Evolutionary conservation across 805 yeast genomes (phyloP), one percentile per base, ranked within the genome.

Genomic region (Metschnikowia cubensis): DNA sequence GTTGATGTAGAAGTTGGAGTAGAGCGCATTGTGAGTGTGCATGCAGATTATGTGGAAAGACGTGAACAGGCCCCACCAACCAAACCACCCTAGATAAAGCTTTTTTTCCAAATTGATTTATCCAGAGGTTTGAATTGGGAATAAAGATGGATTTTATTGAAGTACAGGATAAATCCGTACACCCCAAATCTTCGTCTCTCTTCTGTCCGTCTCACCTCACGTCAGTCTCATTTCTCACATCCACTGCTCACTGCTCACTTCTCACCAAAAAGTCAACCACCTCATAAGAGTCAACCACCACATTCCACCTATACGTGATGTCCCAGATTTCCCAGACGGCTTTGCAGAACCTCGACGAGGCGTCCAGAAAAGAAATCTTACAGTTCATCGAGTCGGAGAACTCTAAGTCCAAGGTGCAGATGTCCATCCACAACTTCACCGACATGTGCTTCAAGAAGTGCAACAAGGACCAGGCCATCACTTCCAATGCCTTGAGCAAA

Each of bases 381-480:
- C 75, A 78, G 50, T 90, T 89, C 73, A 74, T 90, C 44, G 95
- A 89, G 64, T 71, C 85, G 13, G 97, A 91, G 70, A 85, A 86
- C 64, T 80, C 94, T 55, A 89, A 87, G 72, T 84, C 92, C 49
- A 89, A 89, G 70, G 88, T 91, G 31, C 96, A 89, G 67, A 78
- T 80, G 72, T 82, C 95, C 33, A 87, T 91, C 53, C 96, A 91
- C 66, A 81, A 78, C 61, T 89, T 89, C 79, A 90, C 97, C 25
- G 91, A 89, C 64, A 76, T 85, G 75, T 91, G 98, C 67, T 91
- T 89, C 77, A 87, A 85, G 66, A 87, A 87, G 70, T 91, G 98
- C 68, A 79, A 89, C 47, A 70, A 73, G 44, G 65, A 69, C 53
- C 63, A 49, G 49, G 67, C 74, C 15, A 71, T 80, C 45, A 69